These are phyloP conservation scores for Vinca minor DNA, from an alignment of 257 asterid genomes.

Conservation along the genomic window DNA sequence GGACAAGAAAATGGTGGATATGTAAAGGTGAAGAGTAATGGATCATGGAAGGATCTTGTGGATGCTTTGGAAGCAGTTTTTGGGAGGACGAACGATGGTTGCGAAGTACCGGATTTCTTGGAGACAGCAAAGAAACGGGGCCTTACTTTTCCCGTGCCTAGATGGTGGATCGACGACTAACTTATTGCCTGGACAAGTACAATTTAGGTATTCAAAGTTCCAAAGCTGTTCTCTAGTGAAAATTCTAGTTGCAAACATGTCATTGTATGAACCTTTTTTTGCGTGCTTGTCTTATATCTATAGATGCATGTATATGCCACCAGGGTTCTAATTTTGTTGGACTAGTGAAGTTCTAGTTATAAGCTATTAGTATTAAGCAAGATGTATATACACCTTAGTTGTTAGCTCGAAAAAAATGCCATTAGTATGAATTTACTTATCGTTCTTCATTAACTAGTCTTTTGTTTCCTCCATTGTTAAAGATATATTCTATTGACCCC, in stretches of 20 bases:
- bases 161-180: slow-evolving; percentile 23
- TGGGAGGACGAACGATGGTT: slow-evolving; percentile 6
- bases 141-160: slow-evolving; percentile 24
- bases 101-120: slow-evolving; percentile 11
- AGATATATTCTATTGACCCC: not conserved
- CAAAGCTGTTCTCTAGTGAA: not conserved
- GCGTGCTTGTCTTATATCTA: not conserved
- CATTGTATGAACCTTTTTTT: not conserved
- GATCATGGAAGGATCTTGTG: slow-evolving; percentile 16
- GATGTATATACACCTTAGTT: not conserved
- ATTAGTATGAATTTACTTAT: not conserved
- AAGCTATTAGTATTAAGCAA: no score
- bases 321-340: not conserved
- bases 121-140: slow-evolving; percentile 21
- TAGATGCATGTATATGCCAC: no score
- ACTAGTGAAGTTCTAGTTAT: not conserved
- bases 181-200: not conserved
- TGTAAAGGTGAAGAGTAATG: slow-evolving; percentile 5
- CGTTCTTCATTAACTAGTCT: not conserved
- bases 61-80: slow-evolving; percentile 5
- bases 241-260: not conserved
- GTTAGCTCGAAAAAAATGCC: not conserved
- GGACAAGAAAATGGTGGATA: slow-evolving; percentile 2
- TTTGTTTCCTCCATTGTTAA: not conserved
- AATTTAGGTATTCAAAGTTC: not conserved